A percentile compares a stretch with the other conserved stretches of the same genome.
Evolutionary conservation across 768 basidiomycete genomes (phyloP).

Genomic region (Rhodosporidiobolus odoratus): DNA sequence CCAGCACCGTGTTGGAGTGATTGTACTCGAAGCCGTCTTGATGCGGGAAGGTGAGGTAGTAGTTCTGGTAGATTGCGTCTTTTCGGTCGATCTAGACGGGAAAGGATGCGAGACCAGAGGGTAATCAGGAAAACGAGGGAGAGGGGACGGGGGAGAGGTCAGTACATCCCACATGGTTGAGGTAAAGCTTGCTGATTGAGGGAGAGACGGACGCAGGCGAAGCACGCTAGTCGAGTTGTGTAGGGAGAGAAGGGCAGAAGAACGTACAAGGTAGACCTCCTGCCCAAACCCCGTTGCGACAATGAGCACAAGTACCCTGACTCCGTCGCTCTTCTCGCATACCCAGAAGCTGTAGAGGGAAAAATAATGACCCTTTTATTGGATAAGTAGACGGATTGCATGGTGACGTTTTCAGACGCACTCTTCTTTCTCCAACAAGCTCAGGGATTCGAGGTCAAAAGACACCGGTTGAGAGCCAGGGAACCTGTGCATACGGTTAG

Average conservation of each 20-base stretch:
- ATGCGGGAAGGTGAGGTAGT: constrained; percentile 83
- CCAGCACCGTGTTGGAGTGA: constrained; percentile 73
- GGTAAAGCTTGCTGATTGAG: too few relatives aligned
- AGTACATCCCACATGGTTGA: too few relatives aligned
- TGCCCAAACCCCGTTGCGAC: constrained; percentile 53
- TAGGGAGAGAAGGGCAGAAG: constrained; percentile 7
- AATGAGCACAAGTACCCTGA: constrained; percentile 81
- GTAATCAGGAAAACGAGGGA: not conserved
- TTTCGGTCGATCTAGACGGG: constrained; percentile 80
- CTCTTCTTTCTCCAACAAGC: constrained; percentile 77
- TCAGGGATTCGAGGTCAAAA: constrained; percentile 65
- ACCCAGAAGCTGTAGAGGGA: constrained; percentile 78
- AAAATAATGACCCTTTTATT: not conserved
- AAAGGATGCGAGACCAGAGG: not conserved
- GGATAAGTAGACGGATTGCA: not conserved
- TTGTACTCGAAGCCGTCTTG: constrained; percentile 65
- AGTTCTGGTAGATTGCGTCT: constrained; percentile 69
- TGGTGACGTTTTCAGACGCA: constrained; percentile 47
- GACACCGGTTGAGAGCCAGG: constrained; percentile 95
- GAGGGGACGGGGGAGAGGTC: not conserved
- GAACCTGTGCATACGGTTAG: constrained; percentile 56
- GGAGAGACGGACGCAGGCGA: not conserved
- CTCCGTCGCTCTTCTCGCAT: constrained; percentile 95
- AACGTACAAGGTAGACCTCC: constrained; percentile 68
- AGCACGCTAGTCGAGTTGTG: not conserved